A percentile compares a stretch with the other conserved stretches of the same genome.
Evolutionary conservation across 2,329 filamentous ascomycete genomes (phyloP).

Genomic region (Alternaria viburni): DNA sequence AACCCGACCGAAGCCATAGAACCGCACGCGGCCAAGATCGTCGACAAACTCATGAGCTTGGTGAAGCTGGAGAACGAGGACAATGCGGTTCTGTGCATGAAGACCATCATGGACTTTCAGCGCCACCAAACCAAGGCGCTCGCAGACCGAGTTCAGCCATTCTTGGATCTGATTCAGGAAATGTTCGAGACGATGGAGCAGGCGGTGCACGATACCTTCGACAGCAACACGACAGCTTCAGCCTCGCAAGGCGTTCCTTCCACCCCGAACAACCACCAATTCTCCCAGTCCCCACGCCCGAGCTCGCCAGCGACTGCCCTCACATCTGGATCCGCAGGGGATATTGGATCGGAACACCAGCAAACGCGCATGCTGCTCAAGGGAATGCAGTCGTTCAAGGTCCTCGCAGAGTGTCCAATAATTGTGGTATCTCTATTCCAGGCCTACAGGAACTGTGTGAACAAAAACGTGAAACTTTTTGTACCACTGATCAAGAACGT

Average conservation of each 20-base stretch:
- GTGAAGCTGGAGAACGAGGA: slow-evolving; percentile 96
- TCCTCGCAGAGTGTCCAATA: slow-evolving; percentile 95
- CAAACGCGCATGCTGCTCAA: slow-evolving; percentile 81
- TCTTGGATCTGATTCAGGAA: slow-evolving; percentile 90
- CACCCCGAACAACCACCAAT: slow-evolving; percentile 66
- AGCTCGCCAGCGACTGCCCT: slow-evolving; percentile 88
- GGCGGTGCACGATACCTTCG: slow-evolving; percentile 93
- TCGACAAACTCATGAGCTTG: slow-evolving; percentile 87
- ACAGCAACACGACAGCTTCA: slow-evolving; percentile 68
- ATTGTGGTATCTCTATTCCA: slow-evolving; percentile 99
- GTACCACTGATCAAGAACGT: slow-evolving; percentile 93
- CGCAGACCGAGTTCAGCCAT: slow-evolving; percentile 81
- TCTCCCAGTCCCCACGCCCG: slow-evolving; percentile 86
- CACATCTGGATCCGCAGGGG: slow-evolving; percentile 71
- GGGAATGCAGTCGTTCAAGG: slow-evolving; percentile 99
- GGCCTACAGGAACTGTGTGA: slow-evolving; percentile 80
- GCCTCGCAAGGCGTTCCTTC: slow-evolving; percentile 65
- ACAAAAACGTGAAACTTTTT: slow-evolving; percentile 86
- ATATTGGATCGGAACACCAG: slow-evolving; percentile 83
- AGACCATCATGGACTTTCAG: slow-evolving; percentile 96
- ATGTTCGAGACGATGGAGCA: slow-evolving; percentile 95
- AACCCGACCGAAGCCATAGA: slow-evolving; percentile 81
- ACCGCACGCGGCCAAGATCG: slow-evolving; percentile 84
- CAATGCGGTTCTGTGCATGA: slow-evolving; percentile 97
- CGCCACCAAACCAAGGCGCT: slow-evolving; percentile 88